These are phyloP conservation scores for Zygoascus ofunaensis DNA, from an alignment of 805 yeast species.

Conservation along the genomic window DNA sequence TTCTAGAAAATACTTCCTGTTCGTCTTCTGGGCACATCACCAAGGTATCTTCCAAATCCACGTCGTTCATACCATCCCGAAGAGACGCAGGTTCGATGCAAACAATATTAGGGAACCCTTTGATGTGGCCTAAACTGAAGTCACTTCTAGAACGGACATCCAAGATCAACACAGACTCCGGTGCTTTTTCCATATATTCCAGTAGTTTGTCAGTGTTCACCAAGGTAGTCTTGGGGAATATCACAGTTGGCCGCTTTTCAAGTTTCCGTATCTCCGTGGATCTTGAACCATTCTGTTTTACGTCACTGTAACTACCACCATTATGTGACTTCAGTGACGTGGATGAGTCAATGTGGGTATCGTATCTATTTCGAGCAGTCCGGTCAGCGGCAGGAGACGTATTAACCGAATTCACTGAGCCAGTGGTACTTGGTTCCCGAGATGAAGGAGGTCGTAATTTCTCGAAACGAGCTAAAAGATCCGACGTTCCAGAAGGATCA, in stretches of 20 bases:
- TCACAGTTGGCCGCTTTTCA: too few species aligned
- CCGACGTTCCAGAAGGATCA: constrained; percentile 1
- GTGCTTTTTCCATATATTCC: constrained; percentile 18
- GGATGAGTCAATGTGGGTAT: not conserved
- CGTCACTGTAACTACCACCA: not conserved
- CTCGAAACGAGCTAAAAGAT: constrained; percentile 11
- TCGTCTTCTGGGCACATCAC: constrained; percentile 50
- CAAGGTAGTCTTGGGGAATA: constrained; percentile 23
- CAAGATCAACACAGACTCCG: constrained; percentile 43
- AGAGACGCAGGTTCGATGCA: constrained; percentile 70
- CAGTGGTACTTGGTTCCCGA: not conserved
- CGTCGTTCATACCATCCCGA: constrained; percentile 42
- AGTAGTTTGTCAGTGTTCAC: constrained; percentile 21
- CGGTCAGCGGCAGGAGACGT: not conserved
- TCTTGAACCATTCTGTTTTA: not conserved
- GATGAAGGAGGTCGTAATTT: constrained; percentile 4
- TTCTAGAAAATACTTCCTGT: constrained; percentile 40
- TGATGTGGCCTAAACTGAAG: constrained; percentile 56
- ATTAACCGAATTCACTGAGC: not conserved
- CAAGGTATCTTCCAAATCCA: constrained; percentile 58
- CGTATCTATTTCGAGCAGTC: not conserved
- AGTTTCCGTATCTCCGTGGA: too few species aligned
- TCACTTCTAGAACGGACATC: constrained; percentile 60
- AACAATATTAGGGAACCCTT: constrained; percentile 42
- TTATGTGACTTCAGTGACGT: not conserved